Evolutionary conservation across 192 early-diverging fungal species (phyloP), one percentile per base, ranked within the genome.

Genomic region (Linnemannia exigua): DNA sequence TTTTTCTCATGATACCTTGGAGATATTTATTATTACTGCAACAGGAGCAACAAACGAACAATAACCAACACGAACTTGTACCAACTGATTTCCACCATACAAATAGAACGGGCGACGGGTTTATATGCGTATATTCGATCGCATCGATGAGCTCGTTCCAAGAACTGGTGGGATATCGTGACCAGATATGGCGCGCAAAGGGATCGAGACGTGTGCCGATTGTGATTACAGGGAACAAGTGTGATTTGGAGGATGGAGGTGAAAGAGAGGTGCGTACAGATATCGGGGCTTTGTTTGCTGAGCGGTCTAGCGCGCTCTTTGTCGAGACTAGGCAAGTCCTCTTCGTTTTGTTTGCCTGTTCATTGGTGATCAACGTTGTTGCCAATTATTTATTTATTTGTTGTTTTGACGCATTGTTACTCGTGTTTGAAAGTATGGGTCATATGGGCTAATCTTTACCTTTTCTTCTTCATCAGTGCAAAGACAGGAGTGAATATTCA

Each of bases 191-290:
- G 66, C 91, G 94, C 3, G 94, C 97, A 31, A 98, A 98, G 75
- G 96, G 97, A 70, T 85, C 90, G 14, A 92, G 94, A 78, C 88
- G 85, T 12, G 94, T 94, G 35, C 96, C 97, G 0, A 94, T 97
- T 72, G 93, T 96, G 5, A 81, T 98, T 8, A 94, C 95, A 7
- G 97, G 93, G 4, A 98, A 98, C 92, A 98, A 98, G 84, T 95
- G 93, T 80, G 97, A 98, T 89, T 84, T 96, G 71, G 74, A 67
- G 7, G 37, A 74, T 3, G 91, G 92, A 50, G 70, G 79, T 8
- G 93, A 95, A 73, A 90, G 97, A 54, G 79, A 91, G 33, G 92
- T 95, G 22, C 75, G 84, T 5, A 92, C 81, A 14, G 79, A 82
- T 22, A 92, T 91, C 70, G 95, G 94, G 0, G 61, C 80, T 28